Evolutionary conservation across 1,284 basidiomycete species (phyloP).

Genomic region (Peniophora sp.): DNA sequence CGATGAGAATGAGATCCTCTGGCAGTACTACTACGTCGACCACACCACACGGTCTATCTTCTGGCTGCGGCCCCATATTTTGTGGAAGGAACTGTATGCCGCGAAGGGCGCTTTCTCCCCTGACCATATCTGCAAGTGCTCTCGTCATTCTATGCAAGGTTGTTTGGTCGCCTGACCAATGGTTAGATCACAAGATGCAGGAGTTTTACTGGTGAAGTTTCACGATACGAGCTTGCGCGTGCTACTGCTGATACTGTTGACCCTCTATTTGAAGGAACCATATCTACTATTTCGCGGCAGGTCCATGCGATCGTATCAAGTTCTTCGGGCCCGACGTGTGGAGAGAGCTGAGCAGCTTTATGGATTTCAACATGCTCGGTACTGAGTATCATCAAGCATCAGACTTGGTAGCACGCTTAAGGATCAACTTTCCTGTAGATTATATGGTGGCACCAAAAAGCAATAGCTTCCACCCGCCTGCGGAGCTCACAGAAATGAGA

Average conservation of each 20-base stretch:
- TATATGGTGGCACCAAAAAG: neutral
- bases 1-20: conserved; percentile 2
- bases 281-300: too few species aligned
- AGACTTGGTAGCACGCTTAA: too few species aligned
- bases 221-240: too few species aligned
- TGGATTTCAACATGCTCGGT: too few species aligned
- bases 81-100: conserved; percentile 2
- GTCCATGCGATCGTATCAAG: too few species aligned
- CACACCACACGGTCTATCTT: conserved; percentile 15
- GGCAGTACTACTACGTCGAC: conserved; percentile 21
- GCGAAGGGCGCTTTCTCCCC: neutral
- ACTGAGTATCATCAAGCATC: too few species aligned
- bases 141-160: neutral
- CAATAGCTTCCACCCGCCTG: neutral
- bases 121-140: neutral
- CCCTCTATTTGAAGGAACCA: too few species aligned
- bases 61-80: conserved; percentile 17
- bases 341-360: too few species aligned
- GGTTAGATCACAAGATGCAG: neutral
- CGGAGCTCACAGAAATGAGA: neutral
- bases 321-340: too few species aligned
- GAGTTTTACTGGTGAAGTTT: neutral
- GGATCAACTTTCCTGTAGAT: neutral
- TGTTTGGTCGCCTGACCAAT: neutral
- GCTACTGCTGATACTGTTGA: neutral